Percentiles rank a stretch among this genome's conserved stretches.
phyloP scores from a whole-genome alignment of 202 grass and related monocot species.

The Digitaria exilis region DNA sequence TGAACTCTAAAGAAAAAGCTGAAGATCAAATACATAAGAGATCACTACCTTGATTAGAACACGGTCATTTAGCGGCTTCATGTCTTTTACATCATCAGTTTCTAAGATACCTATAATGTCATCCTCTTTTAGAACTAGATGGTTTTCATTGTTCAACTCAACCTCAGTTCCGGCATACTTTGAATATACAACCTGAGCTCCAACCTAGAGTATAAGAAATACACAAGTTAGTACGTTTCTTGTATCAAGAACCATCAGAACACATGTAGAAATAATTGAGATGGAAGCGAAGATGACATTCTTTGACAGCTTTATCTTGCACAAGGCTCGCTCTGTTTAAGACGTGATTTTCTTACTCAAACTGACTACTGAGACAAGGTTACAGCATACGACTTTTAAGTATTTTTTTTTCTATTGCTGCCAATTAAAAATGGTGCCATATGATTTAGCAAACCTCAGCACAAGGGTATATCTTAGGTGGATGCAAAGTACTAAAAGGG shows the following conservation, averaged over 20 bases:
- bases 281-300: no score
- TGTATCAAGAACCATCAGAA: no score
- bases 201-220: conserved; percentile 46
- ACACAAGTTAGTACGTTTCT: neutral
- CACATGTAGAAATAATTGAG: no score
- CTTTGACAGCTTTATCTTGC: no score
- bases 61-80: conserved; percentile 79
- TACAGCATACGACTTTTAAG: no score
- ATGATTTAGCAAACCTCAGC: neutral
- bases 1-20: neutral
- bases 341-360: no score
- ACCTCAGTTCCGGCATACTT: conserved; percentile 91
- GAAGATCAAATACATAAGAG: neutral
- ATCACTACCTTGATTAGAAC: conserved; percentile 75
- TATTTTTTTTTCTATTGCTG: neutral
- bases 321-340: no score
- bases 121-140: conserved; percentile 85
- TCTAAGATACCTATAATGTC: conserved; percentile 84
- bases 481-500: neutral
- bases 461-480: neutral
- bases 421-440: neutral
- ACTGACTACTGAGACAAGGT: no score
- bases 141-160: conserved; percentile 76
- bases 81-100: conserved; percentile 70
- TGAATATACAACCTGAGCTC: conserved; percentile 69